Conservation (phyloP, 2,329 filamentous ascomycete genomes). For the Cryphonectria carpinicola region DNA sequence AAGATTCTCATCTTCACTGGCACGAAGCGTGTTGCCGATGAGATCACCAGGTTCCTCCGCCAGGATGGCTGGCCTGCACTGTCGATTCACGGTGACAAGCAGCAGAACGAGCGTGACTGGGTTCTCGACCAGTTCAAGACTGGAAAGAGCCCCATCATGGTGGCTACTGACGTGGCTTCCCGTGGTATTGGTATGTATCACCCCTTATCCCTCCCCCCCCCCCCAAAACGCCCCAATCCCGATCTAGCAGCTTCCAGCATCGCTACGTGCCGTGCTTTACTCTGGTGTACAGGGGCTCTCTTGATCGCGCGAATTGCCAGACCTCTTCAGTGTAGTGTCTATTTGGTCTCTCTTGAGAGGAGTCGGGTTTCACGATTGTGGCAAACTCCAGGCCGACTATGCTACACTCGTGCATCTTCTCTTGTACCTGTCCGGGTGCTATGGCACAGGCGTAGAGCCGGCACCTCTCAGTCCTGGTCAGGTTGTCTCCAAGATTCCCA, state of each 20-base stretch:
- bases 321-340: slow-evolving; percentile 74
- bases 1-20: slow-evolving; percentile 95
- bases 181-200: slow-evolving; percentile 99
- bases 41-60: slow-evolving; percentile 95
- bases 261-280: slow-evolving; percentile 77
- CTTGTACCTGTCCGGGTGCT: slow-evolving; percentile 64
- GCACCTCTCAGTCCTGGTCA: slow-evolving; percentile 78
- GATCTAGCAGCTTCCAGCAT: slow-evolving; percentile 62
- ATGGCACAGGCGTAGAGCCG: slow-evolving; percentile 78
- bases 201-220: slow-evolving; percentile 50
- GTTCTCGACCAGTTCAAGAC: slow-evolving; percentile 99
- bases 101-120: slow-evolving; percentile 99
- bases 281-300: slow-evolving; percentile 87
- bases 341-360: slow-evolving; percentile 78
- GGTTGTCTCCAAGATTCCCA: slow-evolving; percentile 67
- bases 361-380: slow-evolving; percentile 78
- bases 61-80: slow-evolving; percentile 98
- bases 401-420: slow-evolving; percentile 78
- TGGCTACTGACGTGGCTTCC: slow-evolving; percentile 98
- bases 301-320: slow-evolving; percentile 91
- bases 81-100: slow-evolving; percentile 98
- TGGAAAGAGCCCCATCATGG: slow-evolving; percentile 99
- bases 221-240: slow-evolving; percentile 32
- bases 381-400: slow-evolving; percentile 50
- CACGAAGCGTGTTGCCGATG: slow-evolving; percentile 94